phyloP scores from a whole-genome alignment of 2,329 filamentous ascomycete species.

The Chaetomium globosum region DNA sequence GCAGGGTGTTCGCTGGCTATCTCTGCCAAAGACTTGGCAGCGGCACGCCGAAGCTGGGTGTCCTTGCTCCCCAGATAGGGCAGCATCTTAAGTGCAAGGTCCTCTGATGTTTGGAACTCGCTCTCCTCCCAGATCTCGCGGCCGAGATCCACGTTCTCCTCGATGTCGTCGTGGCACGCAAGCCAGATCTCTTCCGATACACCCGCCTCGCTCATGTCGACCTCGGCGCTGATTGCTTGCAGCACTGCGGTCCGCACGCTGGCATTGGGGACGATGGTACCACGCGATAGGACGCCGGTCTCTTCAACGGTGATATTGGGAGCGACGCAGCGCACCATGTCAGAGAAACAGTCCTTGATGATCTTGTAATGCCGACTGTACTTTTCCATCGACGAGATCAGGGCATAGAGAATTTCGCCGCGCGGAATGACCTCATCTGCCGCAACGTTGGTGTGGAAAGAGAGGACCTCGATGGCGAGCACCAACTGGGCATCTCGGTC shows the following conservation, averaged over 20 bases:
- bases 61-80: conserved; percentile 81
- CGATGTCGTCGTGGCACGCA: conserved; percentile 84
- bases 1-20: conserved; percentile 64
- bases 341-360: conserved; percentile 87
- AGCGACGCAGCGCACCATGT: conserved; percentile 81
- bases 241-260: conserved; percentile 82
- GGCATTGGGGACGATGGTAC: conserved; percentile 75
- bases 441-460: conserved; percentile 83
- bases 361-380: conserved; percentile 94
- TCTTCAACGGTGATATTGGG: conserved; percentile 76
- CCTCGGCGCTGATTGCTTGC: conserved; percentile 86
- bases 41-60: conserved; percentile 77
- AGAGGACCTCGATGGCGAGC: conserved; percentile 82
- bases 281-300: conserved; percentile 73
- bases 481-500: conserved; percentile 88
- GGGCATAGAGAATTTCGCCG: conserved; percentile 67
- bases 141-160: conserved; percentile 82
- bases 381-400: conserved; percentile 81
- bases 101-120: conserved; percentile 68
- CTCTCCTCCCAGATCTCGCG: conserved; percentile 95
- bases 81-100: conserved; percentile 68
- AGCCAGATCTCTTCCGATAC: conserved; percentile 94
- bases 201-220: conserved; percentile 84
- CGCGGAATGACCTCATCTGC: conserved; percentile 76
- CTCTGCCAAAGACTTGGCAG: conserved; percentile 79